Percentiles rank a stretch among this genome's conserved stretches.
These are phyloP conservation scores for Ascochyta viciae-villosae DNA, from an alignment of 2,329 filamentous ascomycete genomes.

Conservation along the genomic window DNA sequence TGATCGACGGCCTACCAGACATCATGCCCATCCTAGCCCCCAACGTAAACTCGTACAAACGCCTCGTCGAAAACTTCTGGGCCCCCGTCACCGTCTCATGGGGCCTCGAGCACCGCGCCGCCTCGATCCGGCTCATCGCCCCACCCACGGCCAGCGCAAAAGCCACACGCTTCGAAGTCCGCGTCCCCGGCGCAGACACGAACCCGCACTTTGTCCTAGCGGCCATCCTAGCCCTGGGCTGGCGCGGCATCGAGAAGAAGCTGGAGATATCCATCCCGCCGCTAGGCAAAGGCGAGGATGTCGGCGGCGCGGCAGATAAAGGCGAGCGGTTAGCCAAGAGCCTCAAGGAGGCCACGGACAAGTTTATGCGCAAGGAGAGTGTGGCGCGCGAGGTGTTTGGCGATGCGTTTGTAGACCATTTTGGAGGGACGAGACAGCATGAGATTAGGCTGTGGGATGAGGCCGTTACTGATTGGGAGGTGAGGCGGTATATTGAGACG, in stretches of 20 bases:
- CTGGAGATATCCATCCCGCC: conserved; percentile 82
- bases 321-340: conserved; percentile 83
- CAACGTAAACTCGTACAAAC: conserved; percentile 97
- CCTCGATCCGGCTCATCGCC: conserved; percentile 86
- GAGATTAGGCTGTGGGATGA: conserved; percentile 93
- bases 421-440: conserved; percentile 88
- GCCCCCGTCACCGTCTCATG: conserved; percentile 96
- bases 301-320: conserved; percentile 73
- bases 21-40: conserved; percentile 96
- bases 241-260: conserved; percentile 92
- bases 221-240: conserved; percentile 85
- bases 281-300: conserved; percentile 82
- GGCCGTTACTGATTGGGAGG: conserved; percentile 94
- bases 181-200: conserved; percentile 91
- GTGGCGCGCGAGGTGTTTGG: conserved; percentile 94
- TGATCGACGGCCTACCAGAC: conserved; percentile 87
- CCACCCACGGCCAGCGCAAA: conserved; percentile 85
- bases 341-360: conserved; percentile 80
- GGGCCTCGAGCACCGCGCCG: conserved; percentile 94
- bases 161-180: conserved; percentile 89
- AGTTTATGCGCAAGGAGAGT: conserved; percentile 79
- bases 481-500: conserved; percentile 31
- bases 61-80: conserved; percentile 98
- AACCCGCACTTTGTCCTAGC: conserved; percentile 89
- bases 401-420: conserved; percentile 95